Evolutionary conservation across 768 basidiomycete species (phyloP), one percentile per base, ranked within the genome.

Genomic region (Suillus brevipes): DNA sequence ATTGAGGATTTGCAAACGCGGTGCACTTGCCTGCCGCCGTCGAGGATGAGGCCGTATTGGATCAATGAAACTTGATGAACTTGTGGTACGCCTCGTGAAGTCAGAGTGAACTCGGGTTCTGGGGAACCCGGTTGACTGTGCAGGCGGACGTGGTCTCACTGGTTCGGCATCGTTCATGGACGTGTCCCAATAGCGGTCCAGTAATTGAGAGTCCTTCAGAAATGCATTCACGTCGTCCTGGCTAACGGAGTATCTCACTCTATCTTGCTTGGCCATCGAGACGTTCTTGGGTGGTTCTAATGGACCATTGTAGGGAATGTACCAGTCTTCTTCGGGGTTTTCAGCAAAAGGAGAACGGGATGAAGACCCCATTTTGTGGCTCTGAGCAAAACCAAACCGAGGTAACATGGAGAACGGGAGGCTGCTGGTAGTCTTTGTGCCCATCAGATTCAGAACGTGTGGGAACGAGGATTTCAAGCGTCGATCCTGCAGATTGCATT

Each of bases 291-390:
- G 79, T n/a, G 74, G 72, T 67, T 89, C 87, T 75, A 84, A 83
- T 1, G 88, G 86, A 1, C 87, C 86, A 66, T 84, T 85, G 79
- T 89, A 88, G 0, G 87, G 87, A 57, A 85, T 85, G 74, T 87
- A 87, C 84, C 85, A 86, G 63, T 87, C 83, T 23, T 83, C 83
- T 28, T 82, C 78, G 8, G 63, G 64, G 50, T 67, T 69, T 64
- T 70, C 69, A 34, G 58, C 42, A 2, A 66, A 45, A 34, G 56
- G 65, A 9, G 66, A 31, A 38, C 68, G 70, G 14, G 71, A 63
- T 25, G 71, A 69, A 60, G 71, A 63, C 52, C 68, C 70, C 53
- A 71, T 45, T 31, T 31, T 65, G 1, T 68, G 68, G 53, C 64
- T 66, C 42, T 71, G 60, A 25, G 72, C 68, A 45, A 80, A 68